Conservation (phyloP, 176 grass and related monocot species). For the Poa annua region DNA sequence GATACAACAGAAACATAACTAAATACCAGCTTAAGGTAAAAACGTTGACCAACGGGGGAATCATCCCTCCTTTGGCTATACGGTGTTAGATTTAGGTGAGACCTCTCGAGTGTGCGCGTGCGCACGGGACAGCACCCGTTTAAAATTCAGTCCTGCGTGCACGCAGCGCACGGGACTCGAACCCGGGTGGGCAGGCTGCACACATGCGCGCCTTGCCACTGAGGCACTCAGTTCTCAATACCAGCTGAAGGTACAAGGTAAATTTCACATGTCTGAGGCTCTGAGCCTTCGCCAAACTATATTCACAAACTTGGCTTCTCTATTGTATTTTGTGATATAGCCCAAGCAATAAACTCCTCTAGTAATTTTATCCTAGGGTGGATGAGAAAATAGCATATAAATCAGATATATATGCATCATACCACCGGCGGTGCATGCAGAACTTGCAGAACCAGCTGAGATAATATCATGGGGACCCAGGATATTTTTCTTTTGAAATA, state of each 20-base stretch:
- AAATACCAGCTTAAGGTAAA: constrained; percentile 20
- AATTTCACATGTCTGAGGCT: neutral
- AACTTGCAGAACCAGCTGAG: constrained; percentile 84
- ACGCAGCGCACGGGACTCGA: too few species aligned
- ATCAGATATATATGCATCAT: constrained; percentile 34
- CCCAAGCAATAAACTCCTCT: neutral
- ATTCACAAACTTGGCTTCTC: constrained; percentile 17
- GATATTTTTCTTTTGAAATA: constrained; percentile 84
- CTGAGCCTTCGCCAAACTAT: neutral
- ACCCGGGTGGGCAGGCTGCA: too few species aligned
- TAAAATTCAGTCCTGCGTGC: too few species aligned
- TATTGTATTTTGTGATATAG: neutral
- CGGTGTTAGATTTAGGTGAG: too few species aligned
- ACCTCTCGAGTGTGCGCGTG: too few species aligned
- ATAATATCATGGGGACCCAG: constrained; percentile 75
- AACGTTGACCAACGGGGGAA: too few species aligned
- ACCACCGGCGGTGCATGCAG: constrained; percentile 95
- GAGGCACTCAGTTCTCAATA: neutral
- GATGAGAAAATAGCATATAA: constrained; percentile 12
- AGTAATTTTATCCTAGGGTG: neutral
- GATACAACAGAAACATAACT: constrained; percentile 28
- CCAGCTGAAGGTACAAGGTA: constrained; percentile 21
- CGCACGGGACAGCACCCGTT: too few species aligned
- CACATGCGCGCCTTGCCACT: too few species aligned
- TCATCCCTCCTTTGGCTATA: too few species aligned